A percentile compares a stretch with the other conserved stretches of the same genome.
phyloP scores from a whole-genome alignment of 2,329 filamentous ascomycete genomes.

The Cladophialophora chaetospira region DNA sequence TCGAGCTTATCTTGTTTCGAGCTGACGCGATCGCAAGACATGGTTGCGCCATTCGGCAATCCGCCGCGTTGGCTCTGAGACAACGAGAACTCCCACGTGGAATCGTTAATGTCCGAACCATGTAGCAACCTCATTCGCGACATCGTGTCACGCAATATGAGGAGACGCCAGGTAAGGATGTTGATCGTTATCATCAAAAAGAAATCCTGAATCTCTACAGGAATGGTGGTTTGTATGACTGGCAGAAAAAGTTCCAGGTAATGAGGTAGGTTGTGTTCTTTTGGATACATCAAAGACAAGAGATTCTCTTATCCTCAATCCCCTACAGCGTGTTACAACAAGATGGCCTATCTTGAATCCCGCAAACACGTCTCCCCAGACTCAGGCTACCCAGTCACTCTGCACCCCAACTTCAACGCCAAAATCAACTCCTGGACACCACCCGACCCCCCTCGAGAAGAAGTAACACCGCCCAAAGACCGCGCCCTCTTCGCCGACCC shows the following conservation, averaged over 20 bases:
- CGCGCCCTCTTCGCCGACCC: constrained; percentile 43
- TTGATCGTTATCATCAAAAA: no score
- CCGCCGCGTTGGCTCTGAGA: background rate
- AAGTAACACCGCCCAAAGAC: constrained; percentile 35
- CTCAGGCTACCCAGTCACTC: constrained; percentile 50
- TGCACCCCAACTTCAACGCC: constrained; percentile 52
- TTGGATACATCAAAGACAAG: no score
- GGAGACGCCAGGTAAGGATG: background rate
- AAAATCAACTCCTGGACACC: constrained; percentile 48
- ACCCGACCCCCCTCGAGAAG: constrained; percentile 42
- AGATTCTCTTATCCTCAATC: no score
- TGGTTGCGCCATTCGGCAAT: background rate
- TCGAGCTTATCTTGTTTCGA: no score
- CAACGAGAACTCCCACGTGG: background rate
- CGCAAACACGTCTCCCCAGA: constrained; percentile 53
- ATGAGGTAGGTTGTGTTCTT: no score
- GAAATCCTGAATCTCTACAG: no score
- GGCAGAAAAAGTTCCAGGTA: no score
- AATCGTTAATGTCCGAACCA: background rate
- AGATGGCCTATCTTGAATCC: constrained; percentile 47
- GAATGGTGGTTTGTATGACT: no score
- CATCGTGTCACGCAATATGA: constrained; percentile 5
- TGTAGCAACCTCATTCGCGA: background rate
- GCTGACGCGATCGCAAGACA: background rate
- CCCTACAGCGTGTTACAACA: no score